Evolutionary conservation across 164 flowering plant genomes (phyloP), one percentile per base, ranked within the genome.

Genomic region (Vitis rupestris): DNA sequence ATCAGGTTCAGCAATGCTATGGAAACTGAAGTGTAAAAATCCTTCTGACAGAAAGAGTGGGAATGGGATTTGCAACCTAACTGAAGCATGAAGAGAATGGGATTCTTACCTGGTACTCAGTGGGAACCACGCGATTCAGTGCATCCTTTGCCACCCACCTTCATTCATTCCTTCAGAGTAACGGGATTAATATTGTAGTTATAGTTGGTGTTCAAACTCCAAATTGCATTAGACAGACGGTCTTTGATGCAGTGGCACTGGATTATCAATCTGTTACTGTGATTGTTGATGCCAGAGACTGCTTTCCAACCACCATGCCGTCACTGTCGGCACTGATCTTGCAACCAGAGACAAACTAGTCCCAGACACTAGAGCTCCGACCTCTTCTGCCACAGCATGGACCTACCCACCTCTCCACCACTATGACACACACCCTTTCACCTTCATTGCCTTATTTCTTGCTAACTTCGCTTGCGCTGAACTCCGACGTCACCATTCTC

Each of bases 241-340:
- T 90, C 14, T 95, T 78, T 85, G 99, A 95, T 82, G 98, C 97
- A 0, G 98, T 95, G 19, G 93, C 91, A 59, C 75, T 93, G 75
- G 92, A 93, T 80, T 95, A 93, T 74, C 69, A 76, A 66, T 71
- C 88, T 51, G 91, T 91, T 37, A 82, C 90, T 5, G 93, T 95
- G 50, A 80, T 95, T 67, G 70, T 78, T 76, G 98, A 95, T 84
- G 98, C 98, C 76, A 95, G 19, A 19, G 19, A 19, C 79, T 94
- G 98, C 48, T 95, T 78, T 97, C 97, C 90, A 3, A 95, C 97
- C 65, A 94, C 89, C 73, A 85, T 83, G 2, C 97, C 97, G 69
- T 94, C 93, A 62, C 97, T 89, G 2, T 97, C 98, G 30, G 97
- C 97, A 67, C 91, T 89, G n/a, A 94, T 85, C 74, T 94, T 94